phyloP scores from a whole-genome alignment of 257 asterid genomes.

The Prunella vulgaris region DNA sequence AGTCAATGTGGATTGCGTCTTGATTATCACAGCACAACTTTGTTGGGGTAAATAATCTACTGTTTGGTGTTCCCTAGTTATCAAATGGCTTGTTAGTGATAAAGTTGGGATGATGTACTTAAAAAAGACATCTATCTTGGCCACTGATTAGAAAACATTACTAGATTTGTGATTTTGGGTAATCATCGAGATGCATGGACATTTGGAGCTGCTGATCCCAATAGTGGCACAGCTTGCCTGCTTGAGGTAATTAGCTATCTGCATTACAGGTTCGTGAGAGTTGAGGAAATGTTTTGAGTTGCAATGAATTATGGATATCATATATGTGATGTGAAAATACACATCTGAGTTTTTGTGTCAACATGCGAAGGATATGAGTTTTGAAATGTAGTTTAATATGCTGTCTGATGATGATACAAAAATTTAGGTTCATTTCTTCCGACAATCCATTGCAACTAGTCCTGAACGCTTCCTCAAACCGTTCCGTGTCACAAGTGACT shows the following conservation, averaged over 20 bases:
- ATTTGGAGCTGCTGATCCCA: constrained; percentile 91
- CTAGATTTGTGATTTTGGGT: constrained; percentile 72
- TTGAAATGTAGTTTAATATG: too few species aligned
- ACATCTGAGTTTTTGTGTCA: too few species aligned
- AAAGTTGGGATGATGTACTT: neutral
- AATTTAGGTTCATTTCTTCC: too few species aligned
- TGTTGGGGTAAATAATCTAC: neutral
- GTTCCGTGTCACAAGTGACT: too few species aligned
- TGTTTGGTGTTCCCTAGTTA: neutral
- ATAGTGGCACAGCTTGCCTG: constrained; percentile 83
- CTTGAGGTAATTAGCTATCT: constrained; percentile 53
- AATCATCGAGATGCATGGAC: constrained; percentile 98
- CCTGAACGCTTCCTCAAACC: too few species aligned
- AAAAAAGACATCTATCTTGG: neutral
- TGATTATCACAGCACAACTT: neutral
- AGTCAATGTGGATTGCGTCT: too few species aligned
- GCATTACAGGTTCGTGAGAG: neutral
- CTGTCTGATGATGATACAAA: too few species aligned
- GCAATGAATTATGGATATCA: too few species aligned
- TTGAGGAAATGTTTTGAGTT: neutral
- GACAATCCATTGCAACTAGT: too few species aligned
- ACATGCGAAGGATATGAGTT: too few species aligned
- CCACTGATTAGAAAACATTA: constrained; percentile 19
- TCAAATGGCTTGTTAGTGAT: neutral
- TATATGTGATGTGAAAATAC: too few species aligned